Percentiles rank a stretch among this genome's conserved stretches.
Conservation (phyloP, 2,329 filamentous ascomycete genomes). For the Canariomyces notabilis region DNA sequence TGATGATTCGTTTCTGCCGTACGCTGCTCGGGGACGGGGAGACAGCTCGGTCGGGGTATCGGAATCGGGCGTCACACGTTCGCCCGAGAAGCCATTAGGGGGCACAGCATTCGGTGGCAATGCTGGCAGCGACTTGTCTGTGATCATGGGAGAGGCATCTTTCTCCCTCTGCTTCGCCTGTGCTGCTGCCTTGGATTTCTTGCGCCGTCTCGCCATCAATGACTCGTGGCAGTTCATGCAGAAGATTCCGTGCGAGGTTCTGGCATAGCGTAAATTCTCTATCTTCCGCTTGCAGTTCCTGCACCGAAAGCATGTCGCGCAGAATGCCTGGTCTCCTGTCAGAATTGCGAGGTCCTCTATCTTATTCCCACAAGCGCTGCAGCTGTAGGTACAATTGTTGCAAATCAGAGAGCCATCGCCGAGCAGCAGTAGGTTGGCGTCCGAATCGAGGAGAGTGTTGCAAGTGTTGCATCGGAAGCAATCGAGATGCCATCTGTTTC, state of each 20-base stretch:
- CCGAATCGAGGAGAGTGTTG: constrained; percentile 91
- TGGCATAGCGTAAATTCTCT: constrained; percentile 93
- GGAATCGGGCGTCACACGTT: constrained; percentile 56
- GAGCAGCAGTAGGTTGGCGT: constrained; percentile 92
- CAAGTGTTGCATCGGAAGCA: constrained; percentile 98
- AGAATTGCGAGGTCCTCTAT: constrained; percentile 97
- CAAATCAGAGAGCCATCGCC: constrained; percentile 97
- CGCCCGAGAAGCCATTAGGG: constrained; percentile 56
- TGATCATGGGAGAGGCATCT: constrained; percentile 60
- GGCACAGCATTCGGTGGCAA: constrained; percentile 71
- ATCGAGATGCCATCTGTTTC: constrained; percentile 97
- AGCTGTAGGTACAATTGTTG: constrained; percentile 99
- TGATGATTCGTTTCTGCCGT: constrained; percentile 48
- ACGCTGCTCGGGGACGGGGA: constrained; percentile 52
- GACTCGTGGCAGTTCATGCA: constrained; percentile 99
- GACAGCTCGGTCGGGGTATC: constrained; percentile 67
- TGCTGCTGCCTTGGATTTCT: constrained; percentile 69
- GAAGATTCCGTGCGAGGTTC: constrained; percentile 97
- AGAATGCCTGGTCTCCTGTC: constrained; percentile 96
- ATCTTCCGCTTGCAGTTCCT: constrained; percentile 98
- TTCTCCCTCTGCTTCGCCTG: constrained; percentile 59
- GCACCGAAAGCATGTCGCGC: constrained; percentile 93
- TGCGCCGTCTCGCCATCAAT: constrained; percentile 85
- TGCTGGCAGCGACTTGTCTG: constrained; percentile 90
- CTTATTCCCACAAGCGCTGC: constrained; percentile 92